Evolutionary conservation across 2,329 filamentous ascomycete species (phyloP), one percentile per base, ranked within the genome.

Genomic region (Parastagonospora avenae): DNA sequence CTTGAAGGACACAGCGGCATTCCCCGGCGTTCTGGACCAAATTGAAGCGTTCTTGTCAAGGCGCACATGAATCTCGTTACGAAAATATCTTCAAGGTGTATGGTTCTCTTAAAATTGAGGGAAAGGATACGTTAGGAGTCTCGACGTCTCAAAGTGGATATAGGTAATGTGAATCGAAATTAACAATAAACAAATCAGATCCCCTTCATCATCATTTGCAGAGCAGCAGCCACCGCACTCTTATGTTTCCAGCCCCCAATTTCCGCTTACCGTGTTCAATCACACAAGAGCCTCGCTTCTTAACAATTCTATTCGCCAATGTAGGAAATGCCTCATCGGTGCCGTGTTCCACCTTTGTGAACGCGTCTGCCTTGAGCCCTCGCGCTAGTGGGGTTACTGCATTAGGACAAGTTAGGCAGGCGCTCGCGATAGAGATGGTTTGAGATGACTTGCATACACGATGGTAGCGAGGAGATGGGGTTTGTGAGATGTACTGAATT

Each of bases 331-430:
- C 29, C 39, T 32, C 40, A 42, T 24, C 19, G 19, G 19, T 24
- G 19, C 19, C 19, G 19, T 24, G 40, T 10, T 11, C 15, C n/a
- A 31, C 39, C 24, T 9, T 42, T 11, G 12, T 15, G 11, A 42
- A 31, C 39, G 39, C 39, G 27, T 42, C 39, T 42, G 39, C 39
- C 39, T 37, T 42, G 39, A 42, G 27, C 24, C 24, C n/a, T 19
- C 27, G 15, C 28, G 29, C 40, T 42, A 32, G 40, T 11, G 11
- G n/a, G n/a, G n/a, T 36, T 36, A 19, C 30, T 19, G 15, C 40
- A 16, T 16, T 24, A 24, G 27, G 37, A 11, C 9, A n/a, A 12
- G 37, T 39, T 39, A 12, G 37, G 15, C 30, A 27, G 16, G 19
- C 19, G 19, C 24, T 39, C 37, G 37, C 37, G 16, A 8, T n/a